Evolutionary conservation across 1,284 basidiomycete species (phyloP).

Genomic region (Sutorius eximius): DNA sequence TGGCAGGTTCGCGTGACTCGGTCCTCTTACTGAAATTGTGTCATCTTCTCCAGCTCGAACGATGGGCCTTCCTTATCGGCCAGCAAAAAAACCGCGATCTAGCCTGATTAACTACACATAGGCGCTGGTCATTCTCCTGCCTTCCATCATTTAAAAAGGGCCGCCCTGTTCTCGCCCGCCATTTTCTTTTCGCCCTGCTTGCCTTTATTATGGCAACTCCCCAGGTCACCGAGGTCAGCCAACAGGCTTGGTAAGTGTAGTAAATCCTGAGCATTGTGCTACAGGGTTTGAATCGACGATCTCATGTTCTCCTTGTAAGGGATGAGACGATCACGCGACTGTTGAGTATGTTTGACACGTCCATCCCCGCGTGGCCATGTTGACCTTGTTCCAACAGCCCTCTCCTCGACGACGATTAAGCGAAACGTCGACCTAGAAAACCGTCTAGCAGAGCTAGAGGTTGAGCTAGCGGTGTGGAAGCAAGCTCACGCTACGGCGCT

Average conservation of each 20-base stretch:
- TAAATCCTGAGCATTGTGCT: slow-evolving; percentile 8
- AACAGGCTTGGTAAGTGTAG: slow-evolving; percentile 57
- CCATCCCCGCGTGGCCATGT: slow-evolving; percentile 3
- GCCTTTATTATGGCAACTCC: slow-evolving; percentile 54
- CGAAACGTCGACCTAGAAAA: slow-evolving; percentile 62
- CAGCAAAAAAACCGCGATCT: slow-evolving; percentile 41
- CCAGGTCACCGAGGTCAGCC: slow-evolving; percentile 54
- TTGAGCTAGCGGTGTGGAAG: slow-evolving; percentile 69
- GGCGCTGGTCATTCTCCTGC: slow-evolving; percentile 37
- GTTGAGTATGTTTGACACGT: slow-evolving; percentile 44
- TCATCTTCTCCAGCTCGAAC: slow-evolving; percentile 23
- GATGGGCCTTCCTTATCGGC: slow-evolving; percentile 35
- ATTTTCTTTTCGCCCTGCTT: slow-evolving; percentile 34
- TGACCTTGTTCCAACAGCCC: slow-evolving; percentile 41
- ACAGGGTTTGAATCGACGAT: slow-evolving; percentile 23
- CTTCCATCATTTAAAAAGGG: slow-evolving; percentile 45
- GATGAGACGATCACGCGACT: slow-evolving; percentile 62
- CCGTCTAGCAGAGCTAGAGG: slow-evolving; percentile 63
- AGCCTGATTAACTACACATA: slow-evolving; percentile 41
- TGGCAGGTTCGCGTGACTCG: slow-evolving; percentile 32
- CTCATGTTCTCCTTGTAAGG: slow-evolving; percentile 42
- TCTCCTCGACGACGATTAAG: slow-evolving; percentile 61
- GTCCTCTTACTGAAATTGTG: slow-evolving; percentile 23
- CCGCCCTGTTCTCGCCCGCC: slow-evolving; percentile 38
- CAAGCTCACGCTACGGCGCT: slow-evolving; percentile 60